Evolutionary conservation across 2,329 filamentous ascomycete genomes (phyloP), one percentile per base, ranked within the genome.

Genomic region (Aspergillus udagawae): DNA sequence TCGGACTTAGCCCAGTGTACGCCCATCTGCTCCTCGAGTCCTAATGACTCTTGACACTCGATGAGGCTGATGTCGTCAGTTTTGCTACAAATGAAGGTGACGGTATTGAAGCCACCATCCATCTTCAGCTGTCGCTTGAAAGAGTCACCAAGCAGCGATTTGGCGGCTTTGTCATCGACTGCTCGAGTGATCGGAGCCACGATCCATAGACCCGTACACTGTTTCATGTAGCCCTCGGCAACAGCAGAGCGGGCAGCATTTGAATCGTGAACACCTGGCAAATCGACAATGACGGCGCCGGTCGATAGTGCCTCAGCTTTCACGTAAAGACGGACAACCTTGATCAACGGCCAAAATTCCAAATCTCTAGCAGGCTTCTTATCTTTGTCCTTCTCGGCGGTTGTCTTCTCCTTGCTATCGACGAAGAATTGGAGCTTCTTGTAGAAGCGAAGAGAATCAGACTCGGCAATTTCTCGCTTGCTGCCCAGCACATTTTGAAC

Each of bases 81-180:
- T 65, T 87, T 87, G 17, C 78, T 81, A 64, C 84, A 87, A 14
- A 88, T 82, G 58, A 87, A 87, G 0, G 82, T 85, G 2, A 86
- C 75, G 1, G 73, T 75, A 6, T 73, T 77, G 54, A 83, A 83
- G 0, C 74, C 77, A 1, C 82, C 81, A 57, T 87, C 85, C 63
- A 82, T 82, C 56, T 85, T 82, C 3, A 87, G 71, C 61, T 87
- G 85, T 0, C 80, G 75, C 63, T 81, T 83, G 72, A 86, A 86
- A 0, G 78, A 77, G 20, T 83, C 76, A 0, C 83, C 83, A 7
- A 87, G 72, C 1, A 87, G 71, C 0, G 75, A 78, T 56, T 83
- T 82, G 0, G 84, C 83, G 2, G 80, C 78, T 64, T 85, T 84
- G 61, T 86, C 82, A 59, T 86, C 82, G 1, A 87, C 82, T 1